phyloP scores from a whole-genome alignment of 306 rosid species.

The Chamaecrista fasciculata region DNA sequence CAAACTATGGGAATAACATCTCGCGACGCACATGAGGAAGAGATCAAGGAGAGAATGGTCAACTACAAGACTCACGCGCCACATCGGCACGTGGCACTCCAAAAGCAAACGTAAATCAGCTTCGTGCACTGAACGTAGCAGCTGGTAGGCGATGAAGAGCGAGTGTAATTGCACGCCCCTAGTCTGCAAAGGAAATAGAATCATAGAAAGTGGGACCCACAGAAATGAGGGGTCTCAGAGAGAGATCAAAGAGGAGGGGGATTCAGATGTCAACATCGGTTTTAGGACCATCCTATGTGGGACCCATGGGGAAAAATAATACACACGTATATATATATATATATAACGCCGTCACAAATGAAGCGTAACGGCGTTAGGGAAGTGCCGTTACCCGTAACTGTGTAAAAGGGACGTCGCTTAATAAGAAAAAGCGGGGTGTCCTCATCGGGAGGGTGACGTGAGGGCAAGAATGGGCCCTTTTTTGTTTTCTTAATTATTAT shows the following conservation, averaged over 20 bases:
- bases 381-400: slow-evolving; percentile 27
- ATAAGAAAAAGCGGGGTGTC: slow-evolving; percentile 31
- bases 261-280: slow-evolving; percentile 53
- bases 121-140: background rate
- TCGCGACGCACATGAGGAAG: slow-evolving; percentile 40
- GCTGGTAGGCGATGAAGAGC: background rate
- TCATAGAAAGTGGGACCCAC: slow-evolving; percentile 24
- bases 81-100: background rate
- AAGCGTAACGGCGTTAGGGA: slow-evolving; percentile 12
- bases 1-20: too few species aligned
- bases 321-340: background rate
- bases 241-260: slow-evolving; percentile 40
- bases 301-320: slow-evolving; percentile 34
- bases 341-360: too few species aligned
- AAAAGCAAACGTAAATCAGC: background rate
- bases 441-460: slow-evolving; percentile 37
- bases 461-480: slow-evolving; percentile 12
- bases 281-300: slow-evolving; percentile 54
- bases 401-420: slow-evolving; percentile 22
- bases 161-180: background rate
- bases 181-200: background rate
- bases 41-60: slow-evolving; percentile 37
- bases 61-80: slow-evolving; percentile 42
- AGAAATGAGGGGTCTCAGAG: slow-evolving; percentile 24
- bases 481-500: background rate